Evolutionary conservation across 208 protist genomes (phyloP), one percentile per base, ranked within the genome.

Genomic region (Leishmania martiniquensis): DNA sequence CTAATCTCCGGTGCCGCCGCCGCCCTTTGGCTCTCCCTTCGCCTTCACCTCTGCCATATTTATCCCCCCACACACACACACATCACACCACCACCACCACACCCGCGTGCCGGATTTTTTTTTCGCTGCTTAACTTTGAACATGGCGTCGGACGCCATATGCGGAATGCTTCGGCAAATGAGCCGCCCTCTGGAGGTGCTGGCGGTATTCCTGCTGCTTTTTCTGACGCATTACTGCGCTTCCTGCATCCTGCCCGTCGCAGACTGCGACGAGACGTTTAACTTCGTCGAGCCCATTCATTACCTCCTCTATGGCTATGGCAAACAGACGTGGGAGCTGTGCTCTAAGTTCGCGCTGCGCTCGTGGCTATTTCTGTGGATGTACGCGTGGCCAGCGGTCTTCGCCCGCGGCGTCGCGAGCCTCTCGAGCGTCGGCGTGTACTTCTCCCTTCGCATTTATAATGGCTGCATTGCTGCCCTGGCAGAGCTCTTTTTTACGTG

Each of bases 291-390:
- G 85, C 98, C 98, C 0, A 89, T 94, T 37, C 98, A 99, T 82
- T 96, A 95, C 67, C 54, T 99, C 7, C 60, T 99, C 32, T 98
- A 97, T 81, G 97, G 97, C 32, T 88, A 66, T 37, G 98, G 98
- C 29, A 86, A 98, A 68, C 98, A 99, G 78, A 99, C 98, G 29
- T 99, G 98, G 98, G 98, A 99, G 83, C 98, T 99, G 89, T 93
- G 89, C 72, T 85, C 91, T 7, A 79, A 84, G 70, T 99, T 87
- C 84, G 97, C 89, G 20, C 82, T 99, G 25, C 93, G 97, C 10
- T 98, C 95, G 22, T 99, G 94, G 78, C 71, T 94, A 22, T 99
- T 99, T 78, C n/a, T 95, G 3, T 88, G 80, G 74, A 45, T 98
- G 17, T 97, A 99, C 85, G 87, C 86, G 15, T 80, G 80, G 71